phyloP scores from a whole-genome alignment of 257 asterid genomes.

The Nicotiana attenuata region DNA sequence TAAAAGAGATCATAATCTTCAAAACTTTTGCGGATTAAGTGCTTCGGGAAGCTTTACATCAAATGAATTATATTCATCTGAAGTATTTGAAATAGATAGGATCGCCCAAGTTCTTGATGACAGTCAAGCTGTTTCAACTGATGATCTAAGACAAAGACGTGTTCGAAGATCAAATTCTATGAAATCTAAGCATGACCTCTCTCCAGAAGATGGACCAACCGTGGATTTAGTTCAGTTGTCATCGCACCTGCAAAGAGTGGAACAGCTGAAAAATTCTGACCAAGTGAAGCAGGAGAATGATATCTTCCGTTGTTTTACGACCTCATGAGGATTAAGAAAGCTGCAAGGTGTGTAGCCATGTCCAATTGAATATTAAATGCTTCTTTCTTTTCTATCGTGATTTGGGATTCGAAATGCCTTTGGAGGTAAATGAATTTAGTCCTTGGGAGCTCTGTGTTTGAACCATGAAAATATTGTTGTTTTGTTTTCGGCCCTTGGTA shows the following conservation, averaged over 20 bases:
- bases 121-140: not conserved
- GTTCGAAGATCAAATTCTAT: not conserved
- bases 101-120: not conserved
- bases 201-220: not conserved
- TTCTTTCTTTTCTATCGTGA: not conserved
- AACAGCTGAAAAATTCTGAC: conserved; percentile 6
- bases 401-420: not conserved
- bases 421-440: not conserved
- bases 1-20: not conserved
- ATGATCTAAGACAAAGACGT: not conserved
- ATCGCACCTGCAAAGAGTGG: conserved; percentile 13
- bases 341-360: not conserved
- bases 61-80: not conserved
- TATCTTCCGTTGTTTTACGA: not conserved
- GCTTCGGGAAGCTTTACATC: not conserved
- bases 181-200: not conserved
- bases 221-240: conserved; percentile 14
- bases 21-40: not conserved
- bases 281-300: not conserved
- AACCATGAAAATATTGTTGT: not conserved
- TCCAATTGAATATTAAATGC: not conserved
- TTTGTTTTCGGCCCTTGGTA: not conserved
- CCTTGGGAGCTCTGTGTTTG: not conserved
- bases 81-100: not conserved
- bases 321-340: not conserved